Evolutionary conservation across 805 yeast genomes (phyloP), one percentile per base, ranked within the genome.

Genomic region (Saturnispora saitoi): DNA sequence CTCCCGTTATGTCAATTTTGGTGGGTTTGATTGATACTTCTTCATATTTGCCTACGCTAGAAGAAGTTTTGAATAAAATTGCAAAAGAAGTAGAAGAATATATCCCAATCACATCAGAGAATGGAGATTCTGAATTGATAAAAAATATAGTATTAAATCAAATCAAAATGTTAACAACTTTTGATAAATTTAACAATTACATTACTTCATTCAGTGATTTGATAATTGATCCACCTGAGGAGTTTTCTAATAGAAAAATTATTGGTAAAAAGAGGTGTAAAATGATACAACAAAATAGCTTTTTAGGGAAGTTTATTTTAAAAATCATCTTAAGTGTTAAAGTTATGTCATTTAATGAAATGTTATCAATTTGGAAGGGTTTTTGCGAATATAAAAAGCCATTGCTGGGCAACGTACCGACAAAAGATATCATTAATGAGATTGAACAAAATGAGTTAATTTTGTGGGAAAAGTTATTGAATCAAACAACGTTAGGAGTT

Each of bases 291-390:
- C 59, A 63, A 7, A 54, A 63, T 4, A 71, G 76, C 48, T 72
- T 71, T 42, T 51, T 73, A 28, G 83, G 83, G 0, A 59, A 66
- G 11, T 77, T 76, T 55, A 72, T 75, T 2, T 58, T 65, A 19
- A 61, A 60, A 32, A 66, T 74, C 31, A 57, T 70, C 0, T 59
- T 67, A 1, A 66, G 76, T 12, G 69, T 70, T 50, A 71, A 68
- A 43, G 59, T 71, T 1, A 55, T 77, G 46, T 72, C 70, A 42
- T 77, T 77, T 54, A 78, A 75, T 40, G 76, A 75, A 51, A 61
- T 66, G 0, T 59, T 69, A 2, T 55, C 59, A 12, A 56, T 77
- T 10, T 77, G 77, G 77, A 56, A 56, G 15, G 61, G 71, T 0
- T 72, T 73, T 56, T 51, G 59, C 3, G 58, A 59, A 8, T 73